Conservation (phyloP, 371 early-diverging fungal species). For the Mucor mucedo region DNA sequence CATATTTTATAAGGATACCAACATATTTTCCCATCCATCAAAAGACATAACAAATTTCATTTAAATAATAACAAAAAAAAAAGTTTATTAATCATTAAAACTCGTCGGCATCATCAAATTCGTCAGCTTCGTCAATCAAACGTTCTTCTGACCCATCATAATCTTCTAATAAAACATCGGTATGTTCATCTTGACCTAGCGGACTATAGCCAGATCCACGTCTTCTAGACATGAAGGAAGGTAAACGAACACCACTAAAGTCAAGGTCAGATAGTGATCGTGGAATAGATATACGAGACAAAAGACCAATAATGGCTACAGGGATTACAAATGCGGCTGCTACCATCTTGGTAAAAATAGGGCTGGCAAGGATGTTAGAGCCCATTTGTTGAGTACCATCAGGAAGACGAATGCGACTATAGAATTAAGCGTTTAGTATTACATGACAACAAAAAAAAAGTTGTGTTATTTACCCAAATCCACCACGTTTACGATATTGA, state of each 20-base stretch:
- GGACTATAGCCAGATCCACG: constrained; percentile 42
- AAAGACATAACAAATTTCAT: too few relatives aligned
- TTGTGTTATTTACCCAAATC: constrained; percentile 36
- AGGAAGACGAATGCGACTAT: constrained; percentile 47
- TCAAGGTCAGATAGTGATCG: constrained; percentile 35
- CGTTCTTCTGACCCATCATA: constrained; percentile 53
- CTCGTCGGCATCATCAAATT: constrained; percentile 52
- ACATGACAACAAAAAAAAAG: not conserved
- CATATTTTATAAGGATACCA: too few relatives aligned
- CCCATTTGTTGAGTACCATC: constrained; percentile 32
- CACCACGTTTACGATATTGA: constrained; percentile 39
- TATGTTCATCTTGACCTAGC: constrained; percentile 54
- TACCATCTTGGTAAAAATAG: constrained; percentile 43
- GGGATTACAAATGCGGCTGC: constrained; percentile 49
- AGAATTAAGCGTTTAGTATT: not conserved
- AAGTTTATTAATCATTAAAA: constrained; percentile 22
- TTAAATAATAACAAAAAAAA: too few relatives aligned
- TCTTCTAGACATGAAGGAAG: constrained; percentile 31
- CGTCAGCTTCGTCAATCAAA: constrained; percentile 46
- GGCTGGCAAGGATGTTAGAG: constrained; percentile 33
- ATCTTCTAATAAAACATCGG: constrained; percentile 53
- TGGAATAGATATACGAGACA: constrained; percentile 49
- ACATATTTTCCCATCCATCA: too few relatives aligned
- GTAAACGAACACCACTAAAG: constrained; percentile 33
- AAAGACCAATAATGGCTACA: constrained; percentile 40